Evolutionary conservation across 805 yeast species (phyloP).

Genomic region (Yarrowia keelungensis): DNA sequence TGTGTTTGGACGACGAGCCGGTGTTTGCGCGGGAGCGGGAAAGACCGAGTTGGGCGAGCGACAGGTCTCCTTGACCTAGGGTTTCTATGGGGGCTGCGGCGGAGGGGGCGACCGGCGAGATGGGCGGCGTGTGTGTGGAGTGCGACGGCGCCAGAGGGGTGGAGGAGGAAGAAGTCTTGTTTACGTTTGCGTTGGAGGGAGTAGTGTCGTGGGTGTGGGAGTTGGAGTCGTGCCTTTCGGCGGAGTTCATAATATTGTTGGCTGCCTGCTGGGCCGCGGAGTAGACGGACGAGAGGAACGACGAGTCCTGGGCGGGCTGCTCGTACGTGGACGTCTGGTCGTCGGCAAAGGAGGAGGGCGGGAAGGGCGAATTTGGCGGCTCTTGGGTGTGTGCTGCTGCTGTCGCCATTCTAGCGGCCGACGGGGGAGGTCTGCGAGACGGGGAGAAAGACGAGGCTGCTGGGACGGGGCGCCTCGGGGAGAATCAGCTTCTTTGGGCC

Average conservation of each 20-base stretch:
- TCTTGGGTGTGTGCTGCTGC: not conserved
- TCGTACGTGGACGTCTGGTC: too few species aligned
- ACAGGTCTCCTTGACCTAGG: constrained; percentile 49
- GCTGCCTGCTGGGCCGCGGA: constrained; percentile 35
- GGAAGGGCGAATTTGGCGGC: too few species aligned
- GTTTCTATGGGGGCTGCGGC: constrained; percentile 41
- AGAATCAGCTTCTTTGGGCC: too few species aligned
- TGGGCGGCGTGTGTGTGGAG: constrained; percentile 16
- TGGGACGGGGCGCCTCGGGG: too few species aligned
- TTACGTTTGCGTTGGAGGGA: constrained; percentile 10
- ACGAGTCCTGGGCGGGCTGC: constrained; percentile 10
- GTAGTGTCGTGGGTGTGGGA: not conserved
- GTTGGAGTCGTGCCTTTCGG: constrained; percentile 22
- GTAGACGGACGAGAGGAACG: constrained; percentile 22
- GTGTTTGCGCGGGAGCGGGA: constrained; percentile 35
- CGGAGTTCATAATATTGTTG: constrained; percentile 34
- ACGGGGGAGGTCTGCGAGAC: not conserved
- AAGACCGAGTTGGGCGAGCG: constrained; percentile 46
- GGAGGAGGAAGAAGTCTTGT: constrained; percentile 5
- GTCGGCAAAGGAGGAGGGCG: too few species aligned
- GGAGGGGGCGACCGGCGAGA: constrained; percentile 43
- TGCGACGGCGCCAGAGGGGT: constrained; percentile 1
- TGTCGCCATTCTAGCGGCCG: constrained; percentile 3
- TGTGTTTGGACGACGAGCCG: constrained; percentile 12
- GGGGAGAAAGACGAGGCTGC: too few species aligned